Conservation (phyloP, 306 rosid species). For the Malus asiatica region DNA sequence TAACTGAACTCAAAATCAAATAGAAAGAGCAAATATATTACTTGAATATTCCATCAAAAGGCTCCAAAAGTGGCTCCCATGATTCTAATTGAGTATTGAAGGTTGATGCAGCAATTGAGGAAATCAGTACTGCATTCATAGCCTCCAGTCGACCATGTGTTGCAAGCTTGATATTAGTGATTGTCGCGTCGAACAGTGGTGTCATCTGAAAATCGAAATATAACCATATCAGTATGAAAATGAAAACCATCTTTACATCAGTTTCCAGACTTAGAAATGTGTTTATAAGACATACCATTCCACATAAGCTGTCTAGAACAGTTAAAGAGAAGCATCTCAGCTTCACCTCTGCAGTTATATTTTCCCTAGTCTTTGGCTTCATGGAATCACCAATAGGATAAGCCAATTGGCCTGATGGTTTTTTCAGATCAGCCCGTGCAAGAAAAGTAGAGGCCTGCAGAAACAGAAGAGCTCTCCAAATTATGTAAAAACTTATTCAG, state of each 20-base stretch:
- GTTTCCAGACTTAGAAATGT: conserved; percentile 1
- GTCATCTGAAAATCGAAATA: conserved; percentile 62
- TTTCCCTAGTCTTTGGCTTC: conserved; percentile 80
- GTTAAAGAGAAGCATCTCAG: conserved; percentile 78
- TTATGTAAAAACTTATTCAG: background rate
- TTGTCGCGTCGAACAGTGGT: conserved; percentile 78
- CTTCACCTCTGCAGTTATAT: conserved; percentile 88
- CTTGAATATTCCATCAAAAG: conserved; percentile 98
- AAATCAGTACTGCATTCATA: conserved; percentile 87
- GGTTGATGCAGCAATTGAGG: conserved; percentile 91
- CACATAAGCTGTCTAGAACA: conserved; percentile 81
- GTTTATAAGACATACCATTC: conserved; percentile 57
- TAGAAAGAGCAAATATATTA: conserved; percentile 25
- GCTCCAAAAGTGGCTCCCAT: conserved; percentile 97
- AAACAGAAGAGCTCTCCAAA: conserved; percentile 13
- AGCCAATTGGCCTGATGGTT: conserved; percentile 75
- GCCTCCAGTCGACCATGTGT: conserved; percentile 83
- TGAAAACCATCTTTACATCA: conserved; percentile 8
- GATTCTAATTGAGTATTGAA: conserved; percentile 93
- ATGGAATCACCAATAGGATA: conserved; percentile 70
- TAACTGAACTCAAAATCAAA: background rate
- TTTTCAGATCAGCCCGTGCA: conserved; percentile 82
- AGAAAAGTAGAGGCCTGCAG: conserved; percentile 88
- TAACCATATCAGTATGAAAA: background rate
- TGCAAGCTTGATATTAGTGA: conserved; percentile 85